phyloP scores from a whole-genome alignment of 1,284 basidiomycete genomes.

The Rhodotorula sp. region DNA sequence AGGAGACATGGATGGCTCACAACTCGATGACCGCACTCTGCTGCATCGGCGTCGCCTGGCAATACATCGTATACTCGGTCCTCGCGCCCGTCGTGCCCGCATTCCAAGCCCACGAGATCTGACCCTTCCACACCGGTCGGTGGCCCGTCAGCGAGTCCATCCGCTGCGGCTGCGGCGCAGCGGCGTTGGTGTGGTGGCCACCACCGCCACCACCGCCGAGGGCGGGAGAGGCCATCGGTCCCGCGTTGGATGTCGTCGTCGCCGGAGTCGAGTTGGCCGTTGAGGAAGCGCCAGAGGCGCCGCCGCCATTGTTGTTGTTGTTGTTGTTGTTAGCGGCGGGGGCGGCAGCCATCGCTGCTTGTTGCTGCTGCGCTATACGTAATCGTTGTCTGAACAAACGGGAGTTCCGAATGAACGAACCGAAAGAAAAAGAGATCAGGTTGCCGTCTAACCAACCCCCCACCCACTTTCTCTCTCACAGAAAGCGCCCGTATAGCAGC shows the following conservation, averaged over 20 bases:
- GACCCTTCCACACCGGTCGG: conserved; percentile 25
- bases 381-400: not conserved
- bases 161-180: not conserved
- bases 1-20: conserved; percentile 10
- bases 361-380: conserved; percentile 17
- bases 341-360: conserved; percentile 2
- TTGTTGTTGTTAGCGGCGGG: not conserved
- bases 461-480: no score
- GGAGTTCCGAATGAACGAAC: not conserved
- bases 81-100: conserved; percentile 7
- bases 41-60: conserved; percentile 30
- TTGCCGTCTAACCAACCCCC: no score
- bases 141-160: conserved; percentile 11
- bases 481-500: not conserved
- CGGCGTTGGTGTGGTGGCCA: not conserved
- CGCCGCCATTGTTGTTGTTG: no score
- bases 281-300: not conserved
- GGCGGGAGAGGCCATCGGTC: not conserved
- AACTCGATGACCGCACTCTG: conserved; percentile 24
- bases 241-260: not conserved
- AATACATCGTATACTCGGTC: conserved; percentile 30
- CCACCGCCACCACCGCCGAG: not conserved
- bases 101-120: conserved; percentile 27
- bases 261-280: not conserved
- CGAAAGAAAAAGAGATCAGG: no score